phyloP scores from a whole-genome alignment of 345 rosid species.

The Erucastrum elatum region DNA sequence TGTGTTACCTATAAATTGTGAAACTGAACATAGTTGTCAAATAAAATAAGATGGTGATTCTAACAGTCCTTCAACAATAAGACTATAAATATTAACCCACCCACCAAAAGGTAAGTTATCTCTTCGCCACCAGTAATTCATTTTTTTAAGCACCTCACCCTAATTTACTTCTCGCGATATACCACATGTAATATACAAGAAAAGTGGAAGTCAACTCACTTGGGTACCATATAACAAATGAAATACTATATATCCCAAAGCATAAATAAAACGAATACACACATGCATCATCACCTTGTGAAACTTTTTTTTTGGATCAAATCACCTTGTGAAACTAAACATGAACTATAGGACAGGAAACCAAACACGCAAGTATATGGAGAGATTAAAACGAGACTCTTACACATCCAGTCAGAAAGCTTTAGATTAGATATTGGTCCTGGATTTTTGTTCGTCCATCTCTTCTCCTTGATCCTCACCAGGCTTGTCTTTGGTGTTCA shows the following conservation, averaged over 20 bases:
- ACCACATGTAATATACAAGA: background rate
- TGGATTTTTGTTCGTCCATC: background rate
- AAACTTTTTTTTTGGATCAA: too few species aligned
- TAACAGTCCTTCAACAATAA: background rate
- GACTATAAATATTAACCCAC: background rate
- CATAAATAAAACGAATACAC: background rate
- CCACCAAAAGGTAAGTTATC: background rate
- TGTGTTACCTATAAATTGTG: too few species aligned
- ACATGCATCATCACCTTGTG: background rate
- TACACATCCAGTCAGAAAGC: too few species aligned
- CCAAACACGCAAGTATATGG: background rate
- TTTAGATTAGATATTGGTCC: background rate
- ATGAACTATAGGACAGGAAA: background rate
- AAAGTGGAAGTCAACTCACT: background rate
- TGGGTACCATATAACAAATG: background rate
- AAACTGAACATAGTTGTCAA: too few species aligned
- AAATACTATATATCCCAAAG: background rate
- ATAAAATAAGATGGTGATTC: too few species aligned
- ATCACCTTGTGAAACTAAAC: background rate
- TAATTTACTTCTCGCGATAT: too few species aligned
- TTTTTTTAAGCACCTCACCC: background rate
- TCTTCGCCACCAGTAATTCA: background rate
- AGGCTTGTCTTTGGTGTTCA: conserved; percentile 43
- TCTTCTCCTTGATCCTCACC: conserved; percentile 36
- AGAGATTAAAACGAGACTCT: too few species aligned